Base-by-base conservation (phyloP, 2,329 filamentous ascomycete genomes). In the Penicillium griseofulvum region DNA sequence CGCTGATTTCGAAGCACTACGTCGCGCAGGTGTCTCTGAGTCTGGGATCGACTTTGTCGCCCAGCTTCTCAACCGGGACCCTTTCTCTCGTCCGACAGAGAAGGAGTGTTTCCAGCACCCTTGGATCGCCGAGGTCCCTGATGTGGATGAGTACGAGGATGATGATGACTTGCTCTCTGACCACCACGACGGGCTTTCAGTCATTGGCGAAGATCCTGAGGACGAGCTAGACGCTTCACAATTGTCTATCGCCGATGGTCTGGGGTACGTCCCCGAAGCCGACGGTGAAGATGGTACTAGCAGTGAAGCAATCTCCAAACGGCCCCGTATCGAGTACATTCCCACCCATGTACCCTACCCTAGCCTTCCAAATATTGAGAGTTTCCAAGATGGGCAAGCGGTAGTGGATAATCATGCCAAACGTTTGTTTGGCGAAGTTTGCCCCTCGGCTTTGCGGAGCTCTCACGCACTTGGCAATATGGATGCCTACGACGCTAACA, bases 51-150 rank as follows among this genome's bases (percentile, higher is more conserved):
- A 91, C 61, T 89, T 96, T 63, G 77, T 97, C 31, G 76, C 78
- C 16, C 78, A 80, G n/a, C 94, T 97, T 83, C 83, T 97, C 5
- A 86, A 91, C 61, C 84, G 85, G n/a, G 85, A 91, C 47, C 91
- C 93, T 1, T 83, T 88, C 53, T 75, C 83, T n/a, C 85, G 93
- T 54, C 89, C 91, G 0, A 89, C 87, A 0, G 86, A 94, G 42
- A 71, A 77, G 5, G 81, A 88, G 48, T 87, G 96, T 51, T 81
- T 90, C 55, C 74, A 76, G 12, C 89, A 94, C 70, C 76, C 82
- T 1, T 97, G 93, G 93, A 79, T 96, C n/a, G 71, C 68, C 24
- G 71, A 78, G n/a, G 73, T 79, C 24, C 68, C 71, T 1, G 78
- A 83, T 51, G 79, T 82, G 6, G 81, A 81, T 51, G 81, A 90